A percentile compares a stretch with the other conserved stretches of the same genome.
phyloP scores from a whole-genome alignment of 768 basidiomycete genomes.

The Termitomyces sp. region DNA sequence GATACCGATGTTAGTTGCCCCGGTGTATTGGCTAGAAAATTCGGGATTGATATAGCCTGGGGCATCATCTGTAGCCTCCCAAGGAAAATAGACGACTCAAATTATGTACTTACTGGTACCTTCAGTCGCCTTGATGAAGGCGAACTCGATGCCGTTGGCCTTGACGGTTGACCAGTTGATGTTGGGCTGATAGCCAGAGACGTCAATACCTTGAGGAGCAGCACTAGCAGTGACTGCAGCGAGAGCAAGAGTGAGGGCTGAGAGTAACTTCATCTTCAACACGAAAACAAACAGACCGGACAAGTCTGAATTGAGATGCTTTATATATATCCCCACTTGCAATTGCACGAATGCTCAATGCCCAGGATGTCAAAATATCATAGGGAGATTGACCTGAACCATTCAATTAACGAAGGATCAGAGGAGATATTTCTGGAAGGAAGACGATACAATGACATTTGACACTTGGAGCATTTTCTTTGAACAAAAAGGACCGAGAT shows the following conservation, averaged over 20 bases:
- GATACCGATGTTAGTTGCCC: slow-evolving; percentile 48
- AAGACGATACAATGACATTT: neutral
- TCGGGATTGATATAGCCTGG: slow-evolving; percentile 33
- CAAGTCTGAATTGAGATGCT: neutral
- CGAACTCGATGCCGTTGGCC: slow-evolving; percentile 47
- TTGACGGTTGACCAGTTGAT: slow-evolving; percentile 49
- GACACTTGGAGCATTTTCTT: neutral
- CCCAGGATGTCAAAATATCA: neutral
- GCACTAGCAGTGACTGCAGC: slow-evolving; percentile 7
- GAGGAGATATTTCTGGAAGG: neutral
- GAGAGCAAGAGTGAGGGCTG: slow-evolving; percentile 11
- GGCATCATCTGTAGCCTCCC: neutral
- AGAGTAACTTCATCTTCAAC: slow-evolving; percentile 14
- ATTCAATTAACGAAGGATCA: neutral
- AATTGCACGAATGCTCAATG: neutral
- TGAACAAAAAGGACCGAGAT: neutral
- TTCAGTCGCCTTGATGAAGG: slow-evolving; percentile 66
- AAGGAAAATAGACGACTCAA: neutral
- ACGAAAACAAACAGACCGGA: neutral
- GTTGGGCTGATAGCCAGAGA: slow-evolving; percentile 42
- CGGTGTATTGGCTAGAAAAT: slow-evolving; percentile 47
- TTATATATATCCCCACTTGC: slow-evolving; percentile 7
- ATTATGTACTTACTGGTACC: slow-evolving; percentile 10
- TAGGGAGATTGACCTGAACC: neutral
- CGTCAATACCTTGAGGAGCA: slow-evolving; percentile 48